Percentiles rank a stretch among this genome's conserved stretches.
phyloP scores from a whole-genome alignment of 179 eudicot genomes.

The Corrigiola litoralis region DNA sequence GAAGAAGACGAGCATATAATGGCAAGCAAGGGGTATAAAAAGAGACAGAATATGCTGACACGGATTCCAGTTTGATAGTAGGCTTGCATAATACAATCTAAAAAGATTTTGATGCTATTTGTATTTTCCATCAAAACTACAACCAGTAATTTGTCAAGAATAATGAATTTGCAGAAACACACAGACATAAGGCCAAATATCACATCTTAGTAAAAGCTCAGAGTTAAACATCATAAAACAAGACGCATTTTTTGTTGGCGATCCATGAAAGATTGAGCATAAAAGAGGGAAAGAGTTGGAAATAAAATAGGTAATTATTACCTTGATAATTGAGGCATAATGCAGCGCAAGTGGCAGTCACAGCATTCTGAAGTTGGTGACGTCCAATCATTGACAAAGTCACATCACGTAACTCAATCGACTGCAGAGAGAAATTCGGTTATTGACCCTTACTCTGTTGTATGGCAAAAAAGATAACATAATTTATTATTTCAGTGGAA shows the following conservation, averaged over 20 bases:
- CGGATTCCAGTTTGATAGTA: too few species aligned
- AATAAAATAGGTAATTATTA: constrained; percentile 9
- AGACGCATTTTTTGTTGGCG: not conserved
- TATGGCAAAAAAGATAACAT: constrained; percentile 6
- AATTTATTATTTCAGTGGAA: too few species aligned
- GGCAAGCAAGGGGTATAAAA: not conserved
- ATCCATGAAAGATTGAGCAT: not conserved
- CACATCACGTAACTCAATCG: constrained; percentile 53
- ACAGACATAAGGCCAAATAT: not conserved
- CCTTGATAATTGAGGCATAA: constrained; percentile 81
- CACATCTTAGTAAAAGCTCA: not conserved
- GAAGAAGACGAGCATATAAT: constrained; percentile 11
- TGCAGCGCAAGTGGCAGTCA: constrained; percentile 87
- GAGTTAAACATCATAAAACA: not conserved
- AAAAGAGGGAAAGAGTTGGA: not conserved
- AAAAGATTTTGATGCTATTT: not conserved
- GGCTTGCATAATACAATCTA: too few species aligned
- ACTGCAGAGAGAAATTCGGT: constrained; percentile 33
- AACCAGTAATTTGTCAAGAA: not conserved
- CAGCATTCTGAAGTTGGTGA: constrained; percentile 95
- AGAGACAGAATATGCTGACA: not conserved
- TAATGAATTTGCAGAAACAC: not conserved
- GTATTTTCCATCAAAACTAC: not conserved
- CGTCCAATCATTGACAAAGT: constrained; percentile 69
- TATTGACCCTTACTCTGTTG: not conserved